Base-by-base conservation (phyloP, 2,329 filamentous ascomycete genomes). In the Arthrobotrys musiformis region DNA sequence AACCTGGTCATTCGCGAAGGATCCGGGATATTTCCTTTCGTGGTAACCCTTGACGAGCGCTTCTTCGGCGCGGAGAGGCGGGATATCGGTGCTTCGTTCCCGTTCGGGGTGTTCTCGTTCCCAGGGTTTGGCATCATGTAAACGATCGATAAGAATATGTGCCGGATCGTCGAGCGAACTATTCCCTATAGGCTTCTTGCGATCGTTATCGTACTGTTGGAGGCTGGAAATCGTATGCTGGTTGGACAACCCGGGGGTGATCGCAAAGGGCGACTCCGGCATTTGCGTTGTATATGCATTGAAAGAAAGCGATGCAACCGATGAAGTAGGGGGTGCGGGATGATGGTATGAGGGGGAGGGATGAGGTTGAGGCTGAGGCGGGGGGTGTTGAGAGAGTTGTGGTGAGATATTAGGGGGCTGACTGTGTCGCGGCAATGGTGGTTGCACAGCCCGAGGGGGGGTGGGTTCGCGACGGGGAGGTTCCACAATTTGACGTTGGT, bases 131-230 rank as follows among this genome's bases (percentile, higher is more conserved):
- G 42, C 26, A 0, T 77, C 73, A 11, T 70, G 61, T 9, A 26
- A 40, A 5, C 66, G 73, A 22, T 77, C 73, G 13, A 24, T 28
- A 1, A 86, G 86, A 0, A 86, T 86, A 2, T 86, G 86, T 11
- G 85, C 86, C 0, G 85, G 85, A 1, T 83, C 84, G 35, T 89
- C 87, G 40, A 89, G 87, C 22, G 81, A 80, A 17, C 28, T 6
- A 11, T 22, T 83, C n/a, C 26, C 48, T 19, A 42, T 22, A 4
- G 44, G 26, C 22, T 77, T 77, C 19, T 70, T 77, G 28, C 73
- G 73, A 84, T 46, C 86, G 83, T 66, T 81, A 82, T 54, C 84
- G 85, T 40, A 84, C 83, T n/a, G 82, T 82, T 63, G 75, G 82
- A 80, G 58, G 80, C 70, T 58, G 78, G 79, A 63, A 80, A 82